Percentiles rank a stretch among this genome's conserved stretches.
Conservation (phyloP, 108 stramenopile species). For the Schizochytrium sp. region DNA sequence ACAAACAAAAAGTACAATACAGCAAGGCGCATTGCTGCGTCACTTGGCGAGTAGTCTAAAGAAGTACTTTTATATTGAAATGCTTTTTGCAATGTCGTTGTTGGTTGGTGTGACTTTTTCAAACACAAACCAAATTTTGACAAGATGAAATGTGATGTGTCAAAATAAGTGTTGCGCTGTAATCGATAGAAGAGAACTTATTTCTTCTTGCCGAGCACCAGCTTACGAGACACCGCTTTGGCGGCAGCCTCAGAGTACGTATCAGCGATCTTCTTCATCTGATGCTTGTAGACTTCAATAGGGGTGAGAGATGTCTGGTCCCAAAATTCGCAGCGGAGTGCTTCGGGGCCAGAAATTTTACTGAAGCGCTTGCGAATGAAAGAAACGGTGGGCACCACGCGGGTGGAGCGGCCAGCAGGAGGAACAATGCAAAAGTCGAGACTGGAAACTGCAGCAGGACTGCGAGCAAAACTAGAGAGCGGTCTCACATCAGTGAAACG, state of each 20-base stretch:
- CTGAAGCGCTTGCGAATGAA: background rate
- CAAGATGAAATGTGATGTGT: too few species aligned
- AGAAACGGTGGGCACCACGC: background rate
- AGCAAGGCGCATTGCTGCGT: too few species aligned
- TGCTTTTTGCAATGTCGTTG: too few species aligned
- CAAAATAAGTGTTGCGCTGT: too few species aligned
- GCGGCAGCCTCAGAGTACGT: background rate
- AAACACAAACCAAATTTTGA: too few species aligned
- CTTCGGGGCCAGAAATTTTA: background rate
- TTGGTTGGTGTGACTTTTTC: too few species aligned
- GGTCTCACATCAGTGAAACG: background rate
- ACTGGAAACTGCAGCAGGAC: background rate
- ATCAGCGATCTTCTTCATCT: background rate
- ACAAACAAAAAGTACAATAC: too few species aligned
- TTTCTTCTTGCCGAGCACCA: background rate
- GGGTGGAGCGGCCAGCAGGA: background rate
- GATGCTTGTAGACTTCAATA: slow-evolving; percentile 10
- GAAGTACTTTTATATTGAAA: too few species aligned
- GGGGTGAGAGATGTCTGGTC: background rate
- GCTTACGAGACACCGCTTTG: background rate
- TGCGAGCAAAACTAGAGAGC: slow-evolving; percentile 34
- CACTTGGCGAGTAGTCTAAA: too few species aligned
- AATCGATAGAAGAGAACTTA: background rate
- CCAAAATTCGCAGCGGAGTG: background rate
- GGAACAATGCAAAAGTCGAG: background rate